Base-by-base conservation (phyloP, 192 early-diverging fungal genomes). In the Funneliformis mosseae region DNA sequence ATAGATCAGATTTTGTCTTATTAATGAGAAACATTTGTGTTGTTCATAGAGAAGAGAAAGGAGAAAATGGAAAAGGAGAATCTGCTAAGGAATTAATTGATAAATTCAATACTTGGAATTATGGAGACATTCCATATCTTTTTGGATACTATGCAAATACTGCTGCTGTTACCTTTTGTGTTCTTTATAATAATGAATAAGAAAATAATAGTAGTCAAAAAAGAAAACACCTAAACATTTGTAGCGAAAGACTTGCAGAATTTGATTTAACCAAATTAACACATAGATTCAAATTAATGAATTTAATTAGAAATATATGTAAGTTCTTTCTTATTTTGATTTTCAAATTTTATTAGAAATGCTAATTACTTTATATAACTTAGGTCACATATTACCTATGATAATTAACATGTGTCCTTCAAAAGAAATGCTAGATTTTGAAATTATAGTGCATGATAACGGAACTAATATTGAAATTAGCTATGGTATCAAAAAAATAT, bases 71-170 rank as follows among this genome's bases (percentile, higher is more conserved):
- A 7, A 71, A 43, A 71, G 69, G 69, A 71, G 69, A 71, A n/a
- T 38, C 69, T 71, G 69, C 39, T 7, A 71, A 4, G 68, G 38
- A 74, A 11, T 33, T 74, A 8, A 50, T 39, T 74, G 72, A 74
- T 28, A 74, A 74, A 74, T 74, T 74, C 50, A 74, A 74, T 38
- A 55, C 18, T 74, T 74, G 48, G 72, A 25, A 74, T 74, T 74
- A 74, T 71, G 39, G 69, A 71, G 69, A 71, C 7, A 71, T 41
- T 43, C 69, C 69, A 43, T 71, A 71, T 71, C 69, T 71, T 71
- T 71, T 71, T 71, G 69, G 39, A 71, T 71, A 71, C 69, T 45
- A 71, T 74, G 72, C 72, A n/a, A 27, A 74, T 23, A 50, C 2
- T 74, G 50, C 16, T 74, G 25, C 7, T 74, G 72, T 74, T 39